Evolutionary conservation across 306 rosid genomes (phyloP), one percentile per base, ranked within the genome.

Genomic region (Prunus salicina): DNA sequence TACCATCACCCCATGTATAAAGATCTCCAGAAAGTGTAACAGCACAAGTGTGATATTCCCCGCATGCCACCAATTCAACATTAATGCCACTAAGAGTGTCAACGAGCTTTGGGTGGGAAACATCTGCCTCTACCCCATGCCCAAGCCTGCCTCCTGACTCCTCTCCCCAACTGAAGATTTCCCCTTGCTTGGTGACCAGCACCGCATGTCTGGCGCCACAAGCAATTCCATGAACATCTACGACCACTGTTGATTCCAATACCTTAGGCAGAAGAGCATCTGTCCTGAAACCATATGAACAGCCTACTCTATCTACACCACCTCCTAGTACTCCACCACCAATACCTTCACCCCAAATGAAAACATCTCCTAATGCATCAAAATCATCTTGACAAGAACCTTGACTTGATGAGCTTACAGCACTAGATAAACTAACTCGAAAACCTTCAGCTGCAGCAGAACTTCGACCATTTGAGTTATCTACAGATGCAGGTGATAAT

Each of bases 121-220:
- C 88, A 83, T 95, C 97, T 47, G 82, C 78, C 67, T 90, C 92
- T 67, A 87, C 85, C 63, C 98, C 97, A 46, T 95, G 98, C 52
- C 98, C 98, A 84, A 95, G 97, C 88, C 98, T 89, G 71, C 98
- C 98, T 73, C 97, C 97, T 52, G 84, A 84, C 78, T 90, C 98
- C 87, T 95, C 95, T 69, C 98, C 98, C 98, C 97, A 95, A 68
- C 98, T 95, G 79, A 85, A 95, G 72, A 90, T 78, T 87, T 95
- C 97, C 78, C 97, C 98, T 75, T 90, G 98, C 81, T 83, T 92
- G 66, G 97, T 88, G 80, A 90, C 88, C 71, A 95, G 73, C 81
- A 87, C 90, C 78, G 96, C 97, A 79, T 95, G 97, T 71, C 81
- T 86, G 75, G 84, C 77, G 80, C 98, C 97, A 84, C 98, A 95